Conservation (phyloP, 352 stramenopile genomes). For the Phytopythium aichiense region DNA sequence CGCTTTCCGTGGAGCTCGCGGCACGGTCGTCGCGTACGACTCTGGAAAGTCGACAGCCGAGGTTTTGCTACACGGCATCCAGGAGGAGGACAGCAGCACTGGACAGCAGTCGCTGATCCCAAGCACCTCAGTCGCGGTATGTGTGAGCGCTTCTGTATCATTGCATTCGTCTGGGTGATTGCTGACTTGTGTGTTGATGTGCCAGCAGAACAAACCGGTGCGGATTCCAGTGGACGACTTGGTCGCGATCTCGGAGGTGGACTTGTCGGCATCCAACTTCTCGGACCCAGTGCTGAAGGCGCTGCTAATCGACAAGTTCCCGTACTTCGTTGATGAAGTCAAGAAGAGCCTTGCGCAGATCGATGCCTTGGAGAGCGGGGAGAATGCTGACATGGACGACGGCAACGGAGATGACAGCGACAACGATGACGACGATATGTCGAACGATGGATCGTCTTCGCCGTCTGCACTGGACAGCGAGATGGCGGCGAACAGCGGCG, state of each 20-base stretch:
- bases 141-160: neutral
- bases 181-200: constrained; percentile 7
- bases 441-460: constrained; percentile 75
- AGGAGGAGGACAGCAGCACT: constrained; percentile 26
- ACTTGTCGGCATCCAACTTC: constrained; percentile 62
- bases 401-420: constrained; percentile 54
- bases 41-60: constrained; percentile 79
- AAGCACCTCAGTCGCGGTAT: neutral
- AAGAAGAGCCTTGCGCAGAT: constrained; percentile 66
- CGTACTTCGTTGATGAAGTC: constrained; percentile 76
- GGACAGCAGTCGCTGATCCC: constrained; percentile 23
- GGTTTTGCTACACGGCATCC: constrained; percentile 57
- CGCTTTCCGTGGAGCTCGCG: constrained; percentile 64
- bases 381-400: constrained; percentile 27
- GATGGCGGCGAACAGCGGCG: constrained; percentile 33
- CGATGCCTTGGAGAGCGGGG: constrained; percentile 36
- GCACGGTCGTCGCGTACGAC: constrained; percentile 76
- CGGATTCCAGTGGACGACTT: constrained; percentile 83
- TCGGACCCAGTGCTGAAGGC: constrained; percentile 61
- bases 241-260: constrained; percentile 69
- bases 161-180: neutral
- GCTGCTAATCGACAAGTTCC: constrained; percentile 66
- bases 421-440: constrained; percentile 87
- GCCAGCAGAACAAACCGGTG: constrained; percentile 59
- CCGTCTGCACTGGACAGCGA: constrained; percentile 74